phyloP scores from a whole-genome alignment of 345 rosid species.

The Psidium friedrichsthalianum region DNA sequence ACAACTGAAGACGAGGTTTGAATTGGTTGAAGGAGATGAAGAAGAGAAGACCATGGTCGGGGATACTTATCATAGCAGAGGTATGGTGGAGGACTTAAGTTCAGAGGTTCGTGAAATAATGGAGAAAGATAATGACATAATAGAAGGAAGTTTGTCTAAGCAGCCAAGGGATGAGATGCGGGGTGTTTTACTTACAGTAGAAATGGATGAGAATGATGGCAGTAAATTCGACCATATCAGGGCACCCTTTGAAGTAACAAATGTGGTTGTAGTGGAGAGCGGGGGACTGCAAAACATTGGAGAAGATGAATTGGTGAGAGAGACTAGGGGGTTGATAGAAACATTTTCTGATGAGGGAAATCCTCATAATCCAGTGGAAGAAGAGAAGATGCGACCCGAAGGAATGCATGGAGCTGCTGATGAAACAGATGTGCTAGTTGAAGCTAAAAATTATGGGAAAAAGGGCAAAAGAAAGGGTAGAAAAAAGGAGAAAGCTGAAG shows the following conservation, averaged over 20 bases:
- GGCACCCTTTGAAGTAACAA: background rate
- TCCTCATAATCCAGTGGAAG: background rate
- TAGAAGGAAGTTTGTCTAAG: background rate
- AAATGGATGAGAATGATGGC: slow-evolving; percentile 1
- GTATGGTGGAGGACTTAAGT: background rate
- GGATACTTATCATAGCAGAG: background rate
- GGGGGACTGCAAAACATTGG: background rate
- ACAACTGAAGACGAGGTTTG: slow-evolving; percentile 12
- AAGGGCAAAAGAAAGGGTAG: background rate
- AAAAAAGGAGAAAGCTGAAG: slow-evolving; percentile 2
- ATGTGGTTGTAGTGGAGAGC: background rate
- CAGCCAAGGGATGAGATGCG: background rate
- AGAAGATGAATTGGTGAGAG: slow-evolving; percentile 19
- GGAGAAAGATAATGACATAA: background rate
- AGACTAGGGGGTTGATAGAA: slow-evolving; percentile 33
- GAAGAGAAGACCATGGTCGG: background rate
- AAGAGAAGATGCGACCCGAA: background rate
- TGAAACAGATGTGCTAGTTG: background rate
- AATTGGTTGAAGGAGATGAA: slow-evolving; percentile 1
- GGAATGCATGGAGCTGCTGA: background rate
- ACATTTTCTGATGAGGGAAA: slow-evolving; percentile 27
- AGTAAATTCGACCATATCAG: background rate
- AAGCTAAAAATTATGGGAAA: background rate
- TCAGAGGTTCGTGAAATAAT: background rate
- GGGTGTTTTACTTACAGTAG: slow-evolving; percentile 1